A percentile compares a stretch with the other conserved stretches of the same genome.
These are phyloP conservation scores for Chalciporus piperatus DNA, from an alignment of 768 basidiomycete species.

Conservation along the genomic window DNA sequence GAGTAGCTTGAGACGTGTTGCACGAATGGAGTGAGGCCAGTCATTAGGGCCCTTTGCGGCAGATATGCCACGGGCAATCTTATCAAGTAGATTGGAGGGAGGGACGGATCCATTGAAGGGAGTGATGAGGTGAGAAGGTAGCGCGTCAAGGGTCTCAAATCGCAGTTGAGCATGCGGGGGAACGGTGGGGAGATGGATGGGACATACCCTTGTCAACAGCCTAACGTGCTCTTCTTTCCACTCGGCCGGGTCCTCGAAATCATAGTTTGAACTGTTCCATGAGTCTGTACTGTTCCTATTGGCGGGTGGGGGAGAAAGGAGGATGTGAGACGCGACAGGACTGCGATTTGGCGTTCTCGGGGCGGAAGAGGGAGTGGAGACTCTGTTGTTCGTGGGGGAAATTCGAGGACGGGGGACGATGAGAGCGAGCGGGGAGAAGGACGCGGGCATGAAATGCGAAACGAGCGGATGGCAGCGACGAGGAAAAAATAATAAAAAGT, in stretches of 20 bases:
- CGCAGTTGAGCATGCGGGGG: conserved; percentile 5
- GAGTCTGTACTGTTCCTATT: conserved; percentile 72
- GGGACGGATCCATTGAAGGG: conserved; percentile 84
- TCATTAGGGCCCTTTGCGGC: conserved; percentile 72
- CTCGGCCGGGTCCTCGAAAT: conserved; percentile 60
- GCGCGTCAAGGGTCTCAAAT: conserved; percentile 68
- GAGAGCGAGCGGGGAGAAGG: conserved; percentile 56
- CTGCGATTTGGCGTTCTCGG: conserved; percentile 63
- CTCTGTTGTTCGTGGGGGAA: conserved; percentile 46
- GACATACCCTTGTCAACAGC: conserved; percentile 61
- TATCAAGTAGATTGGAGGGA: conserved; percentile 83
- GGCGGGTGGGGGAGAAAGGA: conserved; percentile 43
- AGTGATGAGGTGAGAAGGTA: conserved; percentile 80
- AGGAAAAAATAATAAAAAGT: conserved; percentile 17
- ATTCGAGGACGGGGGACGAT: conserved; percentile 57
- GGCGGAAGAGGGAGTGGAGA: conserved; percentile 43
- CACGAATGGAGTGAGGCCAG: conserved; percentile 81
- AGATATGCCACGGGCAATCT: conserved; percentile 75
- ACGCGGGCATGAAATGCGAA: conserved; percentile 37
- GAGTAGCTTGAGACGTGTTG: conserved; percentile 79
- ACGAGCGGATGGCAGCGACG: conserved; percentile 51
- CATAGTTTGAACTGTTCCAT: conserved; percentile 78
- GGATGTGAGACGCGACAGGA: conserved; percentile 49
- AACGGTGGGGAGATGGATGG: neutral
- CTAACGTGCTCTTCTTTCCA: conserved; percentile 75